These are phyloP conservation scores for Alternaria triticimaculans DNA, from an alignment of 2,329 filamentous ascomycete genomes.

Conservation along the genomic window DNA sequence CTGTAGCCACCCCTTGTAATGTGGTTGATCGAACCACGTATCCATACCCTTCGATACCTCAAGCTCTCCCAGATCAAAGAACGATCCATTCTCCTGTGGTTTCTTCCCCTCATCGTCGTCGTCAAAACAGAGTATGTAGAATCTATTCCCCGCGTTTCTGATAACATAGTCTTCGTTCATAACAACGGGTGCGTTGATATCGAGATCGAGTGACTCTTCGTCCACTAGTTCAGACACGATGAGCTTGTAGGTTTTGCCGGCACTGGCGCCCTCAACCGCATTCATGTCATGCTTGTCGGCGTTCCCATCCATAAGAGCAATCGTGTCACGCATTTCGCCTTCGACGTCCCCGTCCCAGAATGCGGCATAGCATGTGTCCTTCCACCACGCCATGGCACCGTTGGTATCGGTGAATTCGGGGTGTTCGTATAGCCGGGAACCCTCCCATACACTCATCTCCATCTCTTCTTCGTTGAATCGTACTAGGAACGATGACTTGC, in stretches of 20 bases:
- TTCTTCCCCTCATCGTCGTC: constrained; percentile 1
- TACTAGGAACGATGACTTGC: neutral
- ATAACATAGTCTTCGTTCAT: constrained; percentile 17
- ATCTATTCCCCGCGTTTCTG: neutral
- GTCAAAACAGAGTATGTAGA: constrained; percentile 15
- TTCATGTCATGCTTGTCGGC: neutral
- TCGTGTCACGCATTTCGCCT: neutral
- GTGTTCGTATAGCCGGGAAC: neutral
- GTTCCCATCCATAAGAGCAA: constrained; percentile 3
- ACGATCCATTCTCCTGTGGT: neutral
- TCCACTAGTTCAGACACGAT: neutral
- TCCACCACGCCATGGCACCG: constrained; percentile 19
- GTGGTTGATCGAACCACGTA: neutral
- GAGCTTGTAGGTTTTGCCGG: neutral
- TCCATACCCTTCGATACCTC: neutral
- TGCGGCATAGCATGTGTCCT: constrained; percentile 17
- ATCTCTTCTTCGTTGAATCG: constrained; percentile 21
- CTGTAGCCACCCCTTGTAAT: neutral
- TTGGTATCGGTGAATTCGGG: neutral
- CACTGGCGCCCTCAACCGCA: neutral
- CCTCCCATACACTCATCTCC: constrained; percentile 9
- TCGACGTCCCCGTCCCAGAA: neutral
- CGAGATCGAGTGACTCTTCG: neutral
- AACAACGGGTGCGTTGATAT: neutral
- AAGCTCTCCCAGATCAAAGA: constrained; percentile 10